Conservation (phyloP, 345 rosid species). For the Arabis alpina region DNA sequence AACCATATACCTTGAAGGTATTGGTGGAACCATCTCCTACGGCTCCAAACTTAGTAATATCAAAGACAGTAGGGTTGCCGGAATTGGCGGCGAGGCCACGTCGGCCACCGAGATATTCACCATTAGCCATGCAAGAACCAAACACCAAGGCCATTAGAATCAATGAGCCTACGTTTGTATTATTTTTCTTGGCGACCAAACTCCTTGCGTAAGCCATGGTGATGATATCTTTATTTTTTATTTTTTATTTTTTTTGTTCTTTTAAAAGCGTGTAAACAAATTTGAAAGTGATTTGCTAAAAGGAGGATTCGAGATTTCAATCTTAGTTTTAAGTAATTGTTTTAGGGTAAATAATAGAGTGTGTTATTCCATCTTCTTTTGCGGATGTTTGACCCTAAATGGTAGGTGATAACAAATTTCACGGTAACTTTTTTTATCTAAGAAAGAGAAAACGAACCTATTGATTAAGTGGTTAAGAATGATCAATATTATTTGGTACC, state of each 20-base stretch:
- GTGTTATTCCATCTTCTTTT: slow-evolving; percentile 38
- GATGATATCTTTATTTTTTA: too few relatives aligned
- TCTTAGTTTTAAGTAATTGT: neutral
- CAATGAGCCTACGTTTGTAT: slow-evolving; percentile 24
- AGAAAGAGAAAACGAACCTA: neutral
- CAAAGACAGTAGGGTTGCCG: slow-evolving; percentile 43
- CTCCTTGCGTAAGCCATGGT: too few relatives aligned
- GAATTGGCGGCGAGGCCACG: slow-evolving; percentile 43
- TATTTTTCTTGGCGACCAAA: too few relatives aligned
- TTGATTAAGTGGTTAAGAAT: slow-evolving; percentile 26
- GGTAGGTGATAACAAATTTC: slow-evolving; percentile 8
- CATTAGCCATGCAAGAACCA: slow-evolving; percentile 48
- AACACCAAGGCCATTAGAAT: slow-evolving; percentile 43
- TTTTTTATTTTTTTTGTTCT: too few relatives aligned
- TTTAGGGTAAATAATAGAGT: slow-evolving; percentile 4
- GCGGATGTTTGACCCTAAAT: slow-evolving; percentile 27
- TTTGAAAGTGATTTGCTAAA: too few relatives aligned
- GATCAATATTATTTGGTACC: neutral
- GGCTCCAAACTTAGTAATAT: slow-evolving; percentile 54
- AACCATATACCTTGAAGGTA: slow-evolving; percentile 37
- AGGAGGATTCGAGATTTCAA: neutral
- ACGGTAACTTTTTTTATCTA: neutral
- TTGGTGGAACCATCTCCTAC: slow-evolving; percentile 48
- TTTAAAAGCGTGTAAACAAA: too few relatives aligned
- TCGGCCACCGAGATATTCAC: slow-evolving; percentile 41